phyloP scores from a whole-genome alignment of 768 basidiomycete species.

The Hericium erinaceus region DNA sequence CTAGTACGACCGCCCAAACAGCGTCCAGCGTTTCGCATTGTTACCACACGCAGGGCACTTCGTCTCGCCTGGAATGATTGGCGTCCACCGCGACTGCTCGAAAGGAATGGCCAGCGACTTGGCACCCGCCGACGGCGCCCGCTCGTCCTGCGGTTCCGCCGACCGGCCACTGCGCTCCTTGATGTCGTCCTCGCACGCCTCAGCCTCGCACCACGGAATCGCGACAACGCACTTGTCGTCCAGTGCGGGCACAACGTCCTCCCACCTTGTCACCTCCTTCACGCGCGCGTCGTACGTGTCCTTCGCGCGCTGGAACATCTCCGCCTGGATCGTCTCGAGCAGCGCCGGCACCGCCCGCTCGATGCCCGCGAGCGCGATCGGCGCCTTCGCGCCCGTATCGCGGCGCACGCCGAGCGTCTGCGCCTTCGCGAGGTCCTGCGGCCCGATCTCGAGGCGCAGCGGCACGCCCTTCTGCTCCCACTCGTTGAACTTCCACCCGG shows the following conservation, averaged over 20 bases:
- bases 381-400: conserved; percentile 53
- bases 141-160: conserved; percentile 87
- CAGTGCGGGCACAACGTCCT: conserved; percentile 84
- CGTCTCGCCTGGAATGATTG: conserved; percentile 76
- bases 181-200: conserved; percentile 94
- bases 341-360: conserved; percentile 45
- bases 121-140: conserved; percentile 94
- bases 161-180: conserved; percentile 85
- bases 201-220: conserved; percentile 94
- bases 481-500: conserved; percentile 98
- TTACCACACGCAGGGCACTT: conserved; percentile 85
- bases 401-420: conserved; percentile 83
- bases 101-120: conserved; percentile 97
- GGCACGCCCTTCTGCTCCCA: conserved; percentile 99
- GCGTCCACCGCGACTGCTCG: conserved; percentile 75
- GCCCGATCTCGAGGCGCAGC: conserved; percentile 93
- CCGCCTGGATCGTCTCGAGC: conserved; percentile 78
- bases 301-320: conserved; percentile 80
- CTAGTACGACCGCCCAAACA: conserved; percentile 88
- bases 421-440: conserved; percentile 76
- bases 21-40: conserved; percentile 90
- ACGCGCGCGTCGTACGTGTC: conserved; percentile 62
- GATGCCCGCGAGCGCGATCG: conserved; percentile 43
- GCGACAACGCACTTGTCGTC: conserved; percentile 83
- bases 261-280: conserved; percentile 76